Evolutionary conservation across 495 filamentous ascomycete species (phyloP).

Genomic region (Neurospora sp.): DNA sequence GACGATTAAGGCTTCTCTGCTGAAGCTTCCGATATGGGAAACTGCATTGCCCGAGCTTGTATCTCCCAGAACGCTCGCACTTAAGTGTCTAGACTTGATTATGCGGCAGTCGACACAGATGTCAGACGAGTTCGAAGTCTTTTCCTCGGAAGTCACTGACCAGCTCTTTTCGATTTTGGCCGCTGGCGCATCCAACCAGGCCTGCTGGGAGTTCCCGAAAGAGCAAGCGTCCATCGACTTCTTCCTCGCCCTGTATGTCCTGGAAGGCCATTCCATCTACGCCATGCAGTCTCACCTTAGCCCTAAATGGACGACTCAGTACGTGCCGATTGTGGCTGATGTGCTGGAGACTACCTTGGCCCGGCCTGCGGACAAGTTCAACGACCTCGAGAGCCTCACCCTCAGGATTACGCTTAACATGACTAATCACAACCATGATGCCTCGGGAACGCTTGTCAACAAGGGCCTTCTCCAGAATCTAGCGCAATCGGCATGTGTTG

Average conservation of each 20-base stretch:
- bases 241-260: slow-evolving; percentile 28
- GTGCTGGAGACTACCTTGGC: slow-evolving; percentile 24
- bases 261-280: slow-evolving; percentile 34
- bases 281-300: slow-evolving; percentile 25
- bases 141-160: slow-evolving; percentile 40
- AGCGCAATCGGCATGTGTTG: slow-evolving; percentile 29
- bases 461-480: slow-evolving; percentile 47
- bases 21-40: slow-evolving; percentile 47
- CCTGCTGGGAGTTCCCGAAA: slow-evolving; percentile 25
- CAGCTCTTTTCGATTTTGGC: slow-evolving; percentile 42
- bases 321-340: slow-evolving; percentile 31
- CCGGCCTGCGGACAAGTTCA: slow-evolving; percentile 20
- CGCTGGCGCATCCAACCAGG: slow-evolving; percentile 19
- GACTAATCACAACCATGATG: slow-evolving; percentile 66
- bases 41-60: slow-evolving; percentile 38
- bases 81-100: slow-evolving; percentile 56
- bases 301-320: slow-evolving; percentile 27
- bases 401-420: slow-evolving; percentile 76
- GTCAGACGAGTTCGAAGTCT: slow-evolving; percentile 37
- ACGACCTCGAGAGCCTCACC: slow-evolving; percentile 29
- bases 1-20: slow-evolving; percentile 39
- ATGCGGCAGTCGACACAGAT: slow-evolving; percentile 42
- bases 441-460: slow-evolving; percentile 56
- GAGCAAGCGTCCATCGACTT: slow-evolving; percentile 28
- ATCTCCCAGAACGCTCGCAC: slow-evolving; percentile 51